Percentiles rank a stretch among this genome's conserved stretches.
Conservation (phyloP, 805 yeast genomes). For the Yamadazyma sp. region DNA sequence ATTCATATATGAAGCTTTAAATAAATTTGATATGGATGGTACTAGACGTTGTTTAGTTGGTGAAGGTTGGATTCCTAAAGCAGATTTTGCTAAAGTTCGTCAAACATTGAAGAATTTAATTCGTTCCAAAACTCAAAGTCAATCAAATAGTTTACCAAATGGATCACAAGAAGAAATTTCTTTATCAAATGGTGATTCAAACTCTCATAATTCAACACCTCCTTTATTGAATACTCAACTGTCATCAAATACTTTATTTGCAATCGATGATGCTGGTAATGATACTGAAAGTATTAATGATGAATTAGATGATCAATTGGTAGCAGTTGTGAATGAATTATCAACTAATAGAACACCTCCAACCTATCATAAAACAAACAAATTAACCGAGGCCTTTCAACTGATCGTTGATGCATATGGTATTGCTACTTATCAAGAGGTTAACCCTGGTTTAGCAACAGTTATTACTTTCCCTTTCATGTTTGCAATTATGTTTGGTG, state of each 20-base stretch:
- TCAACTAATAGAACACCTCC: slow-evolving; percentile 68
- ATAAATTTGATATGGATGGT: slow-evolving; percentile 65
- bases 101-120: slow-evolving; percentile 42
- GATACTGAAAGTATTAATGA: slow-evolving; percentile 4
- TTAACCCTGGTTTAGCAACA: slow-evolving; percentile 73
- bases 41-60: slow-evolving; percentile 64
- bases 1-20: slow-evolving; percentile 55
- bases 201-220: not conserved
- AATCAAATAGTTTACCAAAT: not conserved
- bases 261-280: slow-evolving; percentile 18
- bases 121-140: slow-evolving; percentile 27
- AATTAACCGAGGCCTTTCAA: slow-evolving; percentile 68
- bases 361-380: slow-evolving; percentile 67
- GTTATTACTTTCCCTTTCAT: slow-evolving; percentile 75
- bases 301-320: slow-evolving; percentile 19
- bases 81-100: slow-evolving; percentile 40
- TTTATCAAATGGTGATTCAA: slow-evolving; percentile 6
- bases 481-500: slow-evolving; percentile 86
- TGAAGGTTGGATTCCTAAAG: slow-evolving; percentile 72
- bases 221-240: not conserved
- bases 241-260: slow-evolving; percentile 18
- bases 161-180: slow-evolving; percentile 18
- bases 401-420: slow-evolving; percentile 76
- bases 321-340: slow-evolving; percentile 54
- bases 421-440: slow-evolving; percentile 70